These are phyloP conservation scores for Chamaenerion angustifolium DNA, from an alignment of 345 rosid genomes.

Conservation along the genomic window DNA sequence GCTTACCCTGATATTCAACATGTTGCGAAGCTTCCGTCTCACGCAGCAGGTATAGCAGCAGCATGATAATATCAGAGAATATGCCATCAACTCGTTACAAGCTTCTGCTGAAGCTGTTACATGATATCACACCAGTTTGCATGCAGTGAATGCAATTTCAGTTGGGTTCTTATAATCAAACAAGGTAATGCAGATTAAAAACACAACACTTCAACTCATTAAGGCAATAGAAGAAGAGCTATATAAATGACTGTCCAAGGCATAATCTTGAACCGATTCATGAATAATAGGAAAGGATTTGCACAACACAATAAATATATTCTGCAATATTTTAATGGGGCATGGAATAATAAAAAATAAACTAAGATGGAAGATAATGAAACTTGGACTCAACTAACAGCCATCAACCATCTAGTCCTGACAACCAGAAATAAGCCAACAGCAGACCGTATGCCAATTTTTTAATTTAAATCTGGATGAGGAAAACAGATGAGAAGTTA, in stretches of 20 bases:
- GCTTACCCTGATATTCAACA: conserved; percentile 64
- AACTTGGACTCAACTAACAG: no score
- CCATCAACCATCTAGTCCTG: neutral
- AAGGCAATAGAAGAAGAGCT: no score
- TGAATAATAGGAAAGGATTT: no score
- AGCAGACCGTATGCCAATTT: neutral
- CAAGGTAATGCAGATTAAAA: neutral
- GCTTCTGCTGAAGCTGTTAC: conserved; percentile 86
- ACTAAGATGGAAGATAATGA: no score
- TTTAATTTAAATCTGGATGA: neutral
- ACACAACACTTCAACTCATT: no score
- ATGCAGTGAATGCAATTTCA: no score
- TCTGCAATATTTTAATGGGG: no score
- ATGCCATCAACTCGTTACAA: conserved; percentile 86
- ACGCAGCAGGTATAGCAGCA: conserved; percentile 97
- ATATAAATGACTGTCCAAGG: no score
- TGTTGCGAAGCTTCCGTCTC: conserved; percentile 83
- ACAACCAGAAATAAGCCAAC: no score
- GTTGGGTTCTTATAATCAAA: conserved; percentile 9
- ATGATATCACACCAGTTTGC: conserved; percentile 3
- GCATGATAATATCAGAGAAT: conserved; percentile 84
- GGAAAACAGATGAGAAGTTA: conserved; percentile 3
- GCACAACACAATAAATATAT: no score
- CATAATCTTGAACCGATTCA: no score
- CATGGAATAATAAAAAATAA: no score